These are phyloP conservation scores for Phaeosphaeriaceae sp. DNA, from an alignment of 2,329 filamentous ascomycete genomes.

Conservation along the genomic window DNA sequence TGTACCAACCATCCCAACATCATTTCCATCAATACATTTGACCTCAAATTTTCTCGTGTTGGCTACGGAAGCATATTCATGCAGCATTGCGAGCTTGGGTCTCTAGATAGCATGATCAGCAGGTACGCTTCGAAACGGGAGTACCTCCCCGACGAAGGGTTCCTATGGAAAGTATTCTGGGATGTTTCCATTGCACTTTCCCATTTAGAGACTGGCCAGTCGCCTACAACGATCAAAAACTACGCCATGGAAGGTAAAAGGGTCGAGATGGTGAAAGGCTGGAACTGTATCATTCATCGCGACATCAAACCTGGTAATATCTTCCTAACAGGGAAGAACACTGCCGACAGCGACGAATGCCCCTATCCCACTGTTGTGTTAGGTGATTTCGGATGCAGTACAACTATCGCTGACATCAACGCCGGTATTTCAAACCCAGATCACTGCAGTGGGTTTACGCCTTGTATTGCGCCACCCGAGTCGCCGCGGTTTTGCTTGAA, in stretches of 20 bases:
- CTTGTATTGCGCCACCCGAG: no score
- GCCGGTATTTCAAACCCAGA: no score
- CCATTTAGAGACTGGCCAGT: neutral
- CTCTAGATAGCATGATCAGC: neutral
- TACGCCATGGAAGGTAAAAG: neutral
- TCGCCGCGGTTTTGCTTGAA: no score
- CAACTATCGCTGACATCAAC: no score
- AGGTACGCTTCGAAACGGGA: neutral
- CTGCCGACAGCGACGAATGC: neutral
- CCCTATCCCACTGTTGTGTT: conserved; percentile 14
- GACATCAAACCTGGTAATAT: conserved; percentile 27
- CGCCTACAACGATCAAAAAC: neutral
- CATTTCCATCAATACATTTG: neutral
- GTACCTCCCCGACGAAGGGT: neutral
- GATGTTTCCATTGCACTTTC: neutral
- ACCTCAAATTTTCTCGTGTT: neutral
- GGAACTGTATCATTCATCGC: conserved; percentile 18
- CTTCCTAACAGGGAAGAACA: conserved; percentile 11
- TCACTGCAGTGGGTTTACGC: no score
- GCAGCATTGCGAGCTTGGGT: neutral
- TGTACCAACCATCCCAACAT: neutral
- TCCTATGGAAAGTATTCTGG: conserved; percentile 1
- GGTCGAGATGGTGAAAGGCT: neutral
- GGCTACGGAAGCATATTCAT: conserved; percentile 1
- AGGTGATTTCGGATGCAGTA: conserved; percentile 18